Conservation (phyloP, 768 basidiomycete genomes). For the Suillus placidus region DNA sequence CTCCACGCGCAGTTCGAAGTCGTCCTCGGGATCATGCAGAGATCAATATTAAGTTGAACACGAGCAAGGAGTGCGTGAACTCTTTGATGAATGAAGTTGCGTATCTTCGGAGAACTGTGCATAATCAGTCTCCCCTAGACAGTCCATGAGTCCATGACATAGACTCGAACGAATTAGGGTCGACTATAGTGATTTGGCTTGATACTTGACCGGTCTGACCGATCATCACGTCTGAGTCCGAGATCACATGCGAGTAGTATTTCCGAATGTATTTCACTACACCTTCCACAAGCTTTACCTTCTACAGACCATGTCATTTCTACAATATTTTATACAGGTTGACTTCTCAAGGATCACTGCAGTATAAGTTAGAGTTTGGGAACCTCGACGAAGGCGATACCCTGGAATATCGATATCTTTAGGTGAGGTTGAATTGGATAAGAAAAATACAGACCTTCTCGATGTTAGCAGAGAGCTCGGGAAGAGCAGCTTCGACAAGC, state of each 20-base stretch:
- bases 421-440: conserved; percentile 2
- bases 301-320: background rate
- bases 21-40: background rate
- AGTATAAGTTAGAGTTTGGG: conserved; percentile 29
- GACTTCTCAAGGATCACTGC: background rate
- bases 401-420: conserved; percentile 17
- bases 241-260: background rate
- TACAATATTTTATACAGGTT: conserved; percentile 2
- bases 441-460: conserved; percentile 51
- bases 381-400: conserved; percentile 26
- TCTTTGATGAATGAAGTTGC: background rate
- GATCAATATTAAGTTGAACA: background rate
- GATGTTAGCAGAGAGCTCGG: conserved; percentile 78
- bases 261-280: background rate
- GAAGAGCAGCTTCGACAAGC: conserved; percentile 80
- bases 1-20: background rate
- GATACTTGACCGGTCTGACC: background rate
- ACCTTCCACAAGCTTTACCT: background rate
- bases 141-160: too few relatives aligned
- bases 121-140: background rate
- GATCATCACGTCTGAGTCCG: background rate
- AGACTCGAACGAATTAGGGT: too few relatives aligned
- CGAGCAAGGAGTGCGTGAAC: background rate
- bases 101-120: background rate
- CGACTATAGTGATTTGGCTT: background rate